Conservation (phyloP, 345 rosid species). For the Toxicodendron radicans region DNA sequence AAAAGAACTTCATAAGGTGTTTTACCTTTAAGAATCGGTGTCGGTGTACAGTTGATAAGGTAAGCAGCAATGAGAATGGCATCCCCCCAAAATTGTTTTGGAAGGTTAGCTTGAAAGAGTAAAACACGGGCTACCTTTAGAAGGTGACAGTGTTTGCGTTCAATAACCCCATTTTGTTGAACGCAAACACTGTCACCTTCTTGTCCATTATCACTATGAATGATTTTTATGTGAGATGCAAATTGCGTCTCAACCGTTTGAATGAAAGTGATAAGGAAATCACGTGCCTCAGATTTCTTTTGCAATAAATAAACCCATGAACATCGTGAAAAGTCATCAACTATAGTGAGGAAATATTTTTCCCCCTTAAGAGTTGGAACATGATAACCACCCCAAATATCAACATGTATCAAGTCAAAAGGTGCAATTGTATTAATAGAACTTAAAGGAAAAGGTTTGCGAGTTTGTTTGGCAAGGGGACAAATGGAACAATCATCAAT, state of each 20-base stretch:
- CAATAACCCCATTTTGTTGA: background rate
- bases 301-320: no score
- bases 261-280: no score
- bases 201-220: no score
- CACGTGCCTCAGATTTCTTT: no score
- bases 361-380: background rate
- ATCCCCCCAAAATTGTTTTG: background rate
- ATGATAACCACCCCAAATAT: background rate
- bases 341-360: background rate
- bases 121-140: background rate
- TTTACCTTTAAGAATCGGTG: background rate
- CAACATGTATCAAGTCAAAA: background rate
- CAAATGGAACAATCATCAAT: background rate
- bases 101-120: background rate
- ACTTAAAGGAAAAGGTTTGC: background rate
- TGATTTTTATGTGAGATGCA: no score
- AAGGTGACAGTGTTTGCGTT: background rate
- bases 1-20: background rate
- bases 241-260: no score
- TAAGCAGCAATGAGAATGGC: background rate
- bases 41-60: background rate
- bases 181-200: background rate
- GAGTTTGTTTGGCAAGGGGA: background rate
- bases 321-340: background rate
- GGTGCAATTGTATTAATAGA: background rate